phyloP scores from a whole-genome alignment of 2,329 filamentous ascomycete species.

The Fusarium beomiforme region DNA sequence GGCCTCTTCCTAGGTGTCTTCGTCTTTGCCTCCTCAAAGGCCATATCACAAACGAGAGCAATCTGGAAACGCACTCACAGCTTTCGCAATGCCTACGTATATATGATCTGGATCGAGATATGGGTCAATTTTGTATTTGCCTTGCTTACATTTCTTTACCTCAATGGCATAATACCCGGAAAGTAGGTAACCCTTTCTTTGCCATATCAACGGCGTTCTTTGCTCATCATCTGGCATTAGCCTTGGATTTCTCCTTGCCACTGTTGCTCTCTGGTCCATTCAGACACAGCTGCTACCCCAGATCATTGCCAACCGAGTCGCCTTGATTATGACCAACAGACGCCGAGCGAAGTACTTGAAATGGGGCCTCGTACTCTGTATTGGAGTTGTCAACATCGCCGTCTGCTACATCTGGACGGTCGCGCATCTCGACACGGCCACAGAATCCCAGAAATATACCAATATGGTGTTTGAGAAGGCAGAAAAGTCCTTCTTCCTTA shows the following conservation, averaged over 20 bases:
- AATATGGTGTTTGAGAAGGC: slow-evolving; percentile 39
- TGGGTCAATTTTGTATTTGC: slow-evolving; percentile 41
- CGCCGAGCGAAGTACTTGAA: slow-evolving; percentile 48
- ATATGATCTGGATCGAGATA: slow-evolving; percentile 42
- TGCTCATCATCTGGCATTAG: not conserved
- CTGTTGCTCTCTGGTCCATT: slow-evolving; percentile 24
- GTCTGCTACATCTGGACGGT: slow-evolving; percentile 54
- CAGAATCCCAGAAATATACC: not conserved
- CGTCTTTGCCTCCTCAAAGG: slow-evolving; percentile 37
- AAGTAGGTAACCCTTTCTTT: not conserved
- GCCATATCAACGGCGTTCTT: no score
- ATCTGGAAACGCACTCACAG: slow-evolving; percentile 30
- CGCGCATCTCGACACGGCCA: slow-evolving; percentile 40
- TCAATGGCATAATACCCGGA: slow-evolving; percentile 29
- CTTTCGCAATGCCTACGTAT: slow-evolving; percentile 36
- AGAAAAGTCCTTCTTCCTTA: slow-evolving; percentile 58
- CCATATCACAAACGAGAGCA: slow-evolving; percentile 30
- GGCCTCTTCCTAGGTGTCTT: slow-evolving; percentile 41
- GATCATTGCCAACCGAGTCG: slow-evolving; percentile 57
- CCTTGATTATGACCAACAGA: slow-evolving; percentile 52
- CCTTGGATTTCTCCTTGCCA: slow-evolving; percentile 11
- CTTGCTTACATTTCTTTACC: slow-evolving; percentile 39
- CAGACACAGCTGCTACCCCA: slow-evolving; percentile 55
- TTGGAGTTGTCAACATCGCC: slow-evolving; percentile 50
- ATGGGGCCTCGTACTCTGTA: slow-evolving; percentile 47